These are phyloP conservation scores for Lepidopterella palustris DNA, from an alignment of 495 filamentous ascomycete genomes.

Conservation along the genomic window DNA sequence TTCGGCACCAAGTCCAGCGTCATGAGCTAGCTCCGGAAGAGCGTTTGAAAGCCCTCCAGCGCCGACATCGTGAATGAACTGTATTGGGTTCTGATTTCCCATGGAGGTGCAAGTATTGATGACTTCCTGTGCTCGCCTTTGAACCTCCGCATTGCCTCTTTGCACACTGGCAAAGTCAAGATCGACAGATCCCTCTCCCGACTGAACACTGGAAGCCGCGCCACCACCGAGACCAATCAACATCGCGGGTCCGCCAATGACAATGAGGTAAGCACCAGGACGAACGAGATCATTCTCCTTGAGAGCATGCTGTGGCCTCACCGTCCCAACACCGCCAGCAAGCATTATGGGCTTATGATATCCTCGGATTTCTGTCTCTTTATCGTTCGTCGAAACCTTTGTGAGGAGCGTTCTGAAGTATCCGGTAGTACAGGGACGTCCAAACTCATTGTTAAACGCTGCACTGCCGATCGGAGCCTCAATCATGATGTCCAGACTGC, in stretches of 20 bases:
- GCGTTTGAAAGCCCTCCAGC: constrained; percentile 94
- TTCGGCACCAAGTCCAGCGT: constrained; percentile 77
- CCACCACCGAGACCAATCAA: constrained; percentile 93
- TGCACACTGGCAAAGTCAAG: constrained; percentile 96
- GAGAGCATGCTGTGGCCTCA: constrained; percentile 84
- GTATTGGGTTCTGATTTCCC: constrained; percentile 78
- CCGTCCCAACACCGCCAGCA: constrained; percentile 92
- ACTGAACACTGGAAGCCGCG: constrained; percentile 84
- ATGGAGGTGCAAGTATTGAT: constrained; percentile 88
- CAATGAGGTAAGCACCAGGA: constrained; percentile 78
- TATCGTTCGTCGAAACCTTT: constrained; percentile 53
- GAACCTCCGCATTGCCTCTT: constrained; percentile 89
- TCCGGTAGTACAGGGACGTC: constrained; percentile 80
- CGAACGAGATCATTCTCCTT: constrained; percentile 72
- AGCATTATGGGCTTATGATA: constrained; percentile 99
- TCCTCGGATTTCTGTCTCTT: constrained; percentile 66
- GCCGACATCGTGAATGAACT: constrained; percentile 95
- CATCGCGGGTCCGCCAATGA: constrained; percentile 94
- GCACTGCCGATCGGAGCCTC: constrained; percentile 93
- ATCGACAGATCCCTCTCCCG: constrained; percentile 80
- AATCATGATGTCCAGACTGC: constrained; percentile 91
- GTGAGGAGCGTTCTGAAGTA: constrained; percentile 84
- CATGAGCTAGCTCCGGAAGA: constrained; percentile 83
- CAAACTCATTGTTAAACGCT: constrained; percentile 96
- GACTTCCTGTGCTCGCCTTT: constrained; percentile 90